Evolutionary conservation across 495 filamentous ascomycete genomes (phyloP), one percentile per base, ranked within the genome.

Genomic region (Parmelia sp.): DNA sequence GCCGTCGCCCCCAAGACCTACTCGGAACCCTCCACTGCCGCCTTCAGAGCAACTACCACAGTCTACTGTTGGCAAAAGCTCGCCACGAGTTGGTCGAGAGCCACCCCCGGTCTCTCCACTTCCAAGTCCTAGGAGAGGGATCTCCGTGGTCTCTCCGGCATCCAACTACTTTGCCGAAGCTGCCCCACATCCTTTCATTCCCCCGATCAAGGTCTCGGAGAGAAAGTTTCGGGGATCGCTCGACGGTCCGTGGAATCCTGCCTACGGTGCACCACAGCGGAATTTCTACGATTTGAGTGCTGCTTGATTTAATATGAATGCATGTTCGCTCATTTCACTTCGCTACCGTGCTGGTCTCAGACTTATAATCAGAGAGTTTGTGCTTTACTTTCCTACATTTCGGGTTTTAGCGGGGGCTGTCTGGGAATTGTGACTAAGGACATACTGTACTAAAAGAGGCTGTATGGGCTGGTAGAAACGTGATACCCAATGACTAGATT

Each of bases 171-270:
- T 53, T 27, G 49, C 60, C 4, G 40, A 47, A 29, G 37, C 51
- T 27, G 66, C 66, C 12, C 62, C 66, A 47, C 66, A 68, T 42
- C 62, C 66, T 11, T 65, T 62, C 29, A 68, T 68, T 36, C 63
- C 66, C 5, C 66, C 66, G 12, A 68, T 68, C 27, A 57, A 62
- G 53, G 39, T 68, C 4, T 68, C 66, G 10, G 66, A 68, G 23
- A 36, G 63, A 21, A 65, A 62, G 27, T 65, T 60, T 44, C 49
- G 58, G 14, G 62, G 66, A 39, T 65, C 61, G 37, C 57, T 68
- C 27, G 66, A 68, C 55, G 66, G 66, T 36, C 66, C 66, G 33
- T 68, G 66, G 66, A 68, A 68, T 47, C 23, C 31, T 14, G 63
- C 47, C 15, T 68, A 62, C 25, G 33, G 27, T 12, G 21, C 40